phyloP scores from a whole-genome alignment of 1,284 basidiomycete genomes.

The Apiotrichum domesticum region DNA sequence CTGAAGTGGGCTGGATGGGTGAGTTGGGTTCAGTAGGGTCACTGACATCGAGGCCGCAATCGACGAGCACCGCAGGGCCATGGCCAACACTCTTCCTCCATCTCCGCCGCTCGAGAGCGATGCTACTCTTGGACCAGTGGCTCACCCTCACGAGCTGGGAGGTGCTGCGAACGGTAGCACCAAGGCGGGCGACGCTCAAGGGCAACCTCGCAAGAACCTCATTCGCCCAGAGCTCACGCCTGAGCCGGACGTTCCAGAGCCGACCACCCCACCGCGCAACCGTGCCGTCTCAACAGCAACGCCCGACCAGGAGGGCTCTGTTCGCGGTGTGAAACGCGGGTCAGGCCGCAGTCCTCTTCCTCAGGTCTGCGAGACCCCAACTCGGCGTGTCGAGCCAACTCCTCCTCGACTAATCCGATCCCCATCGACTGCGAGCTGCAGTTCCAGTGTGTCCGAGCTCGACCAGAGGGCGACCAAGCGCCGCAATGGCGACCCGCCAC shows the following conservation, averaged over 20 bases:
- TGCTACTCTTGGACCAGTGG: not conserved
- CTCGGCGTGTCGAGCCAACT: not conserved
- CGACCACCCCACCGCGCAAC: too few relatives aligned
- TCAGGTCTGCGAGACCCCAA: not conserved
- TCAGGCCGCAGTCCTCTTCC: conserved; percentile 14
- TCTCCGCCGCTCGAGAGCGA: conserved; percentile 30
- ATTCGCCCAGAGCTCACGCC: not conserved
- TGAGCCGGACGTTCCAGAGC: not conserved
- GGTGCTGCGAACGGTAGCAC: not conserved
- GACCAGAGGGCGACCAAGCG: conserved; percentile 19
- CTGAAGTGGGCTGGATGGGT: conserved; percentile 92
- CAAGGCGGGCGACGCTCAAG: conserved; percentile 34
- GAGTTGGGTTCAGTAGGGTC: conserved; percentile 54
- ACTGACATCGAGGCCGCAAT: conserved; percentile 45
- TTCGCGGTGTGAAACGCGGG: conserved; percentile 22
- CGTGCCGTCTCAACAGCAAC: not conserved
- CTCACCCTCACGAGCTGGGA: not conserved
- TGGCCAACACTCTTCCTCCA: conserved; percentile 48
- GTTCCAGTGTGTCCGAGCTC: conserved; percentile 15
- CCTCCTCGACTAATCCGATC: conserved; percentile 7
- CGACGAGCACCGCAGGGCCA: conserved; percentile 50
- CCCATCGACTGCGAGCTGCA: conserved; percentile 15
- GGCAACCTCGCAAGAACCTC: conserved; percentile 37
- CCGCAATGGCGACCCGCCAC: conserved; percentile 9
- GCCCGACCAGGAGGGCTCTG: not conserved